A percentile compares a stretch with the other conserved stretches of the same genome.
phyloP scores from a whole-genome alignment of 345 rosid species.

The Psidium friedrichsthalianum region DNA sequence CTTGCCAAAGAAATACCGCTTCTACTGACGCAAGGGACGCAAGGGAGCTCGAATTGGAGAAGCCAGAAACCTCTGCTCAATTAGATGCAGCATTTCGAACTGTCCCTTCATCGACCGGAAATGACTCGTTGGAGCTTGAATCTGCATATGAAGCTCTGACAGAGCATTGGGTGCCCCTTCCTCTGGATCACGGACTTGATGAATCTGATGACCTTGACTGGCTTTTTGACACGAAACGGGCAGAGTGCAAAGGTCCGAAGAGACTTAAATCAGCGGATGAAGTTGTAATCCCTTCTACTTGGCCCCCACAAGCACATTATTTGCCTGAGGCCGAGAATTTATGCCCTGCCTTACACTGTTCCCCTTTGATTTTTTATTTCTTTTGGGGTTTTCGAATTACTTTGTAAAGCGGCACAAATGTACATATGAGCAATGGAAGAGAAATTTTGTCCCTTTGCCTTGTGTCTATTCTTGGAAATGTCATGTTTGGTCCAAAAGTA shows the following conservation, averaged over 20 bases:
- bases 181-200: background rate
- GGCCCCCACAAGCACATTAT: constrained; percentile 26
- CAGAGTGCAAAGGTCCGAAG: background rate
- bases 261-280: background rate
- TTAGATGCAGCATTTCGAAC: constrained; percentile 6
- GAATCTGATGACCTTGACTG: constrained; percentile 32
- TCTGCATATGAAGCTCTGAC: constrained; percentile 14
- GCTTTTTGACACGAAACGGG: constrained; percentile 25
- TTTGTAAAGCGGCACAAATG: background rate
- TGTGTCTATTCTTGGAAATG: background rate
- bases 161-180: constrained; percentile 34
- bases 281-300: background rate
- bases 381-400: background rate
- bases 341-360: constrained; percentile 52
- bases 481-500: background rate
- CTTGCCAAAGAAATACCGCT: background rate
- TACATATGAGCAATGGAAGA: background rate
- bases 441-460: background rate
- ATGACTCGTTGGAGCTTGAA: background rate
- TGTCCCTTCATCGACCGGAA: background rate
- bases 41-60: background rate
- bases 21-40: background rate
- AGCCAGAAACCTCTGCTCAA: constrained; percentile 2
- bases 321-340: constrained; percentile 29
- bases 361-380: constrained; percentile 23